Evolutionary conservation across 2,329 filamentous ascomycete genomes (phyloP).

Genomic region (Dryadomyces quercus-mongolicae): DNA sequence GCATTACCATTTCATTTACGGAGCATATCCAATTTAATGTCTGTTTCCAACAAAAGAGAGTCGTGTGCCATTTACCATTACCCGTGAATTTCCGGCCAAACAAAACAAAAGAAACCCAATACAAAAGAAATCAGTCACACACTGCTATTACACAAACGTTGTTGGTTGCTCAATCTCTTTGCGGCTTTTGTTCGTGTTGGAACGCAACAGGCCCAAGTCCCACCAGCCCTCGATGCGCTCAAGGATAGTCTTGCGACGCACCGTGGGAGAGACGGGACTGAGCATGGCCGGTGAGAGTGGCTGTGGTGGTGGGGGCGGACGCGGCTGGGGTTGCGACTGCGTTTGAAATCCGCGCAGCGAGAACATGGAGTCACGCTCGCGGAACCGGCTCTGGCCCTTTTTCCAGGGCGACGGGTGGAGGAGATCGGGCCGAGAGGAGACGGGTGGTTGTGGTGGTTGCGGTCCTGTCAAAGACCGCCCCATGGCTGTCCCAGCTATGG

Average conservation of each 20-base stretch:
- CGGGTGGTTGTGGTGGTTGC: background rate
- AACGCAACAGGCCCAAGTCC: slow-evolving; percentile 33
- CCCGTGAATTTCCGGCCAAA: background rate
- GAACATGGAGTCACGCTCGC: slow-evolving; percentile 7
- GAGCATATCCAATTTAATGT: too few relatives aligned
- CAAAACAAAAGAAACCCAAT: background rate
- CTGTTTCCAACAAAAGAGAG: too few relatives aligned
- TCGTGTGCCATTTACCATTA: background rate
- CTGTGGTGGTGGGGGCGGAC: background rate
- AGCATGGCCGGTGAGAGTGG: slow-evolving; percentile 7
- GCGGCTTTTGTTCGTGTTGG: slow-evolving; percentile 22
- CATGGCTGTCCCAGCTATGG: slow-evolving; percentile 4
- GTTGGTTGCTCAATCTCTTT: background rate
- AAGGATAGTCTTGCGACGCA: slow-evolving; percentile 33
- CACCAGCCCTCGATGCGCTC: slow-evolving; percentile 41
- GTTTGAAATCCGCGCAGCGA: background rate
- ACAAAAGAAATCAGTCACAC: background rate
- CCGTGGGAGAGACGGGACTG: background rate
- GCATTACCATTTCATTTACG: background rate
- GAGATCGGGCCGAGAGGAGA: background rate
- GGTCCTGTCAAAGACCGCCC: slow-evolving; percentile 3
- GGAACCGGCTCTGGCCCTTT: slow-evolving; percentile 5
- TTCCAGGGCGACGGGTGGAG: background rate
- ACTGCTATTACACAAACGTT: slow-evolving; percentile 4
- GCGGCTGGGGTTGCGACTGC: background rate